phyloP scores from a whole-genome alignment of 805 yeast genomes.

The Sporopachydermia lactativora region DNA sequence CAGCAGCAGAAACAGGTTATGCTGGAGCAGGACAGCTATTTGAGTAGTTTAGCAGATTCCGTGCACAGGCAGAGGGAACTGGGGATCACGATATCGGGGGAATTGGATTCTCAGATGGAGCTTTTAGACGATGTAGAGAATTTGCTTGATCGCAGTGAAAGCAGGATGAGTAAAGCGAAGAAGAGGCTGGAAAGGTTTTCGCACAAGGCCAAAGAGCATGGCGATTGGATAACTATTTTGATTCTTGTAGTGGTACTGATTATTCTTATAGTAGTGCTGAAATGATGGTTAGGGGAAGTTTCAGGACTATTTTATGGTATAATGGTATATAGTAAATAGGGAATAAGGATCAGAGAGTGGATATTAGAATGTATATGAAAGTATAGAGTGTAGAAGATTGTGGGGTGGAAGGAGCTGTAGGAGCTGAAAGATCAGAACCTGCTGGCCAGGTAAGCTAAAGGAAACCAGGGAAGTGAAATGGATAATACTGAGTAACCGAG shows the following conservation, averaged over 20 bases:
- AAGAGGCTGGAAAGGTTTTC: neutral
- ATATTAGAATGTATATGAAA: no score
- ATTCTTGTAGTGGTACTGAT: slow-evolving; percentile 2
- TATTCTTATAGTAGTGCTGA: slow-evolving; percentile 3
- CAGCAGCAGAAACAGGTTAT: slow-evolving; percentile 3
- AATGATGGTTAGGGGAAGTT: slow-evolving; percentile 1
- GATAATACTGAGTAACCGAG: no score
- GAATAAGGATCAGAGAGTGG: no score
- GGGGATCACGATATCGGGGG: slow-evolving; percentile 3
- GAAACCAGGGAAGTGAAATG: no score
- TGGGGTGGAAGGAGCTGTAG: no score
- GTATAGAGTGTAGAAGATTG: no score
- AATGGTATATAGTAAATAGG: no score
- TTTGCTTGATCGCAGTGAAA: neutral
- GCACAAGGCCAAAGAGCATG: slow-evolving; percentile 2
- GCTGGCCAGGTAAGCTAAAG: no score
- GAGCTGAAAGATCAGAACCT: no score
- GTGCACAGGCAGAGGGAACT: slow-evolving; percentile 1
- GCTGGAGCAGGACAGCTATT: slow-evolving; percentile 1
- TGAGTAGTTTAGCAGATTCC: neutral
- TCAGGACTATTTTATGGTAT: no score
- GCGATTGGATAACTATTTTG: slow-evolving; percentile 3
- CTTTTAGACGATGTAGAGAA: slow-evolving; percentile 3
- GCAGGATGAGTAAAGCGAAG: slow-evolving; percentile 3
- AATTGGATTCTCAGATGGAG: slow-evolving; percentile 2